Evolutionary conservation across 1,139 yeast species (phyloP).

Genomic region (Eremothecium sinecaudum): DNA sequence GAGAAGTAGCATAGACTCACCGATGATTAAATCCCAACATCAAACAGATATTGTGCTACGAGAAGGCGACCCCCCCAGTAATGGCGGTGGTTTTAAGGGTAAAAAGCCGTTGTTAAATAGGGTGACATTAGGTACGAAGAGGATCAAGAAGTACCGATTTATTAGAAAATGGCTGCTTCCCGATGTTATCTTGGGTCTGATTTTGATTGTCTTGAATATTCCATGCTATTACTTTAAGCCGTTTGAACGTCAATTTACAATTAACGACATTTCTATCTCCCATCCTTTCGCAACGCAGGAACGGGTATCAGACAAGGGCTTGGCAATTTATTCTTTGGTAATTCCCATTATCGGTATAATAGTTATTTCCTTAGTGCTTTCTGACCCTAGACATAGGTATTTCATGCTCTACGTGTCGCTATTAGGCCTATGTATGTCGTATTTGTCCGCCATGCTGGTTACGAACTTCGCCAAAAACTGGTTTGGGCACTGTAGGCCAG

Average conservation of each 20-base stretch:
- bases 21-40: no score
- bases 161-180: slow-evolving; percentile 51
- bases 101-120: no score
- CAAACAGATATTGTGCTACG: no score
- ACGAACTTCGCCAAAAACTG: slow-evolving; percentile 63
- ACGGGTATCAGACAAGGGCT: slow-evolving; percentile 41
- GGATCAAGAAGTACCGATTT: slow-evolving; percentile 29
- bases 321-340: slow-evolving; percentile 34
- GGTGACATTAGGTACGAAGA: slow-evolving; percentile 41
- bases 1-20: no score
- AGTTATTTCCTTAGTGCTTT: slow-evolving; percentile 31
- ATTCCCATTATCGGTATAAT: slow-evolving; percentile 37
- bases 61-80: no score
- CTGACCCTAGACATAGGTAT: slow-evolving; percentile 35
- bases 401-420: slow-evolving; percentile 43
- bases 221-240: slow-evolving; percentile 44
- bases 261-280: slow-evolving; percentile 47
- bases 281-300: slow-evolving; percentile 67
- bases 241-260: slow-evolving; percentile 60
- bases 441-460: slow-evolving; percentile 45
- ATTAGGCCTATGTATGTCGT: slow-evolving; percentile 44
- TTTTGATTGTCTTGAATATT: slow-evolving; percentile 38
- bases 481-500: slow-evolving; percentile 73
- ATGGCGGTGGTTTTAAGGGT: no score
- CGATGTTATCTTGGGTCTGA: slow-evolving; percentile 41